Percentiles rank a stretch among this genome's conserved stretches.
phyloP scores from a whole-genome alignment of 352 stramenopile species.

The Globisporangium paddicum region DNA sequence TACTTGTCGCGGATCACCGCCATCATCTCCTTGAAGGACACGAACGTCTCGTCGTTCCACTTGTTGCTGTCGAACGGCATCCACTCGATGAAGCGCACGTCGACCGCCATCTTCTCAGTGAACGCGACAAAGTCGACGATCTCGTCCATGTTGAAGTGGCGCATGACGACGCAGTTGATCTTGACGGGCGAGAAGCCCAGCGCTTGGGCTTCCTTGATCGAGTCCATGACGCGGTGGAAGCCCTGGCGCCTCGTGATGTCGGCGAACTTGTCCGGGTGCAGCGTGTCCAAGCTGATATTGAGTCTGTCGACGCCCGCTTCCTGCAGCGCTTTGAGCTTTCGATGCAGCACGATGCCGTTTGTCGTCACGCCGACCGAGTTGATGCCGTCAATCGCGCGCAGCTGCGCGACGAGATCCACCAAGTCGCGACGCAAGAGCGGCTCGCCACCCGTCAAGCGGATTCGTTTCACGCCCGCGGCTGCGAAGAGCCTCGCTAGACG shows the following conservation, averaged over 20 bases:
- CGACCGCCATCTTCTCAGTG: conserved; percentile 75
- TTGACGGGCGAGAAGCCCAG: conserved; percentile 82
- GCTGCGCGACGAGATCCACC: conserved; percentile 37
- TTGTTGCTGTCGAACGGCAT: conserved; percentile 99
- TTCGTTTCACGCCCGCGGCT: conserved; percentile 87
- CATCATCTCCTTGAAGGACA: conserved; percentile 94
- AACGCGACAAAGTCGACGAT: conserved; percentile 94
- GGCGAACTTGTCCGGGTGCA: conserved; percentile 90
- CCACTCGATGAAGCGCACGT: conserved; percentile 99
- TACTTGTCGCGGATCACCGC: conserved; percentile 36
- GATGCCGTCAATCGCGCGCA: conserved; percentile 66
- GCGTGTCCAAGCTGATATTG: conserved; percentile 96
- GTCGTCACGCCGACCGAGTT: conserved; percentile 93
- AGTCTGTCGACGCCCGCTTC: conserved; percentile 84
- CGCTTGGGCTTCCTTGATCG: conserved; percentile 69
- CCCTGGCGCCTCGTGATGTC: conserved; percentile 91
- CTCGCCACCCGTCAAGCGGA: conserved; percentile 95
- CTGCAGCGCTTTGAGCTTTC: conserved; percentile 76
- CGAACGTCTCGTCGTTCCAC: conserved; percentile 92
- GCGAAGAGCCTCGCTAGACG: conserved; percentile 88
- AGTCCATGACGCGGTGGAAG: conserved; percentile 77
- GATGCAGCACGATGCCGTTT: conserved; percentile 93
- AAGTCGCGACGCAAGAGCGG: conserved; percentile 60
- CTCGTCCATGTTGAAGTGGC: conserved; percentile 94
- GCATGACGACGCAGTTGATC: conserved; percentile 98